Percentiles rank a stretch among this genome's conserved stretches.
These are phyloP conservation scores for Priceomyces medius DNA, from an alignment of 805 yeast genomes.

Conservation along the genomic window DNA sequence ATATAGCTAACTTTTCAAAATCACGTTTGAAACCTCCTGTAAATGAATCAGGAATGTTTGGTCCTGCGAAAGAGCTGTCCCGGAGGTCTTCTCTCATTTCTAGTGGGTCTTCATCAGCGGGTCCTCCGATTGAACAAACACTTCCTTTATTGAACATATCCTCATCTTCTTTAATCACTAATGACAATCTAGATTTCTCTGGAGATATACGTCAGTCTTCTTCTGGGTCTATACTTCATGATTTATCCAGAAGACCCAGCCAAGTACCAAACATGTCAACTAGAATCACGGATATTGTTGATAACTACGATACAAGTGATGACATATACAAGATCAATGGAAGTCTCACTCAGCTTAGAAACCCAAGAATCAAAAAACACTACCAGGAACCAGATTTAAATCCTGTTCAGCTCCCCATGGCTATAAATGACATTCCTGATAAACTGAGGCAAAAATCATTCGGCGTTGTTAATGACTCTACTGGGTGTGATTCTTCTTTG, in stretches of 20 bases:
- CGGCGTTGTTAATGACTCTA: slow-evolving; percentile 11
- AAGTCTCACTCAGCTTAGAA: slow-evolving; percentile 20
- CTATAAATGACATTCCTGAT: background rate
- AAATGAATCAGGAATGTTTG: slow-evolving; percentile 4
- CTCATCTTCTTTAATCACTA: slow-evolving; percentile 17
- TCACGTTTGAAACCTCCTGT: slow-evolving; percentile 7
- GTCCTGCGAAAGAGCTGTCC: slow-evolving; percentile 8
- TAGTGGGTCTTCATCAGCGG: slow-evolving; percentile 13
- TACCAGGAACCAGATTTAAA: slow-evolving; percentile 17
- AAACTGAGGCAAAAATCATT: slow-evolving; percentile 16
- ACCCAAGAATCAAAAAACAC: slow-evolving; percentile 29
- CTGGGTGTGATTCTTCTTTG: slow-evolving; percentile 1
- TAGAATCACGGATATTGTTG: slow-evolving; percentile 24
- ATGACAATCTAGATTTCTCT: background rate
- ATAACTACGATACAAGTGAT: slow-evolving; percentile 24
- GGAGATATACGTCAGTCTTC: slow-evolving; percentile 23
- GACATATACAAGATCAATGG: slow-evolving; percentile 16
- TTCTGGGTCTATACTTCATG: slow-evolving; percentile 23
- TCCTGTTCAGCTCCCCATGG: slow-evolving; percentile 1
- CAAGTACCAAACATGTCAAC: slow-evolving; percentile 13
- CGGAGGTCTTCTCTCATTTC: slow-evolving; percentile 23
- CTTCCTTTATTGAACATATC: slow-evolving; percentile 31
- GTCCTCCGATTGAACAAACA: slow-evolving; percentile 26
- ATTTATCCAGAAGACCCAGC: slow-evolving; percentile 18
- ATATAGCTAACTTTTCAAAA: slow-evolving; percentile 14